A percentile compares a stretch with the other conserved stretches of the same genome.
These are phyloP conservation scores for Pseudonitzschia delicatissima DNA, from an alignment of 108 stramenopile genomes.

Conservation along the genomic window DNA sequence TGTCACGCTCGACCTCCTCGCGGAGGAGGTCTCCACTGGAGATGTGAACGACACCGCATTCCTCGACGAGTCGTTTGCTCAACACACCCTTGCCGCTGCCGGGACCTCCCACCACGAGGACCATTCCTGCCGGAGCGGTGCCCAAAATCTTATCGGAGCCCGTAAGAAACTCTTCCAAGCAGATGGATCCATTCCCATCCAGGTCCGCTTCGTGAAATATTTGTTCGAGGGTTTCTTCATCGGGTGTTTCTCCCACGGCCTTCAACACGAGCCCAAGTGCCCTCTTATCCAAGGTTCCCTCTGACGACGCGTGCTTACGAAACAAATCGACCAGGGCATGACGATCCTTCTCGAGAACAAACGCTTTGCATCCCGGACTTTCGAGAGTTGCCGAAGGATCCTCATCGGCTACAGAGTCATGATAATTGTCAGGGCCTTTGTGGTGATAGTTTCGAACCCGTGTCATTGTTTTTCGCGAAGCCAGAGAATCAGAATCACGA, in stretches of 20 bases:
- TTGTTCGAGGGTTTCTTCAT: constrained; percentile 42
- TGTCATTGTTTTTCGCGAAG: background rate
- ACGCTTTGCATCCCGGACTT: constrained; percentile 52
- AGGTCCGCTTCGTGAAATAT: constrained; percentile 61
- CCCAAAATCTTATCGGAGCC: constrained; percentile 55
- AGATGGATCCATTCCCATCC: constrained; percentile 55
- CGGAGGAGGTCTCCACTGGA: constrained; percentile 92
- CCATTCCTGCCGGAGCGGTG: constrained; percentile 70
- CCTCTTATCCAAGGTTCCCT: constrained; percentile 42
- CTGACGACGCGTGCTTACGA: constrained; percentile 31
- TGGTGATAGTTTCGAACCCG: background rate
- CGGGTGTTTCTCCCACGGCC: constrained; percentile 61
- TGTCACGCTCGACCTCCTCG: constrained; percentile 80
- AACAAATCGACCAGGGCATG: constrained; percentile 67
- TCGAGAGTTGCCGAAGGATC: background rate
- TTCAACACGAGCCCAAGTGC: constrained; percentile 48
- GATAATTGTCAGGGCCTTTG: background rate
- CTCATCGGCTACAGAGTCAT: background rate
- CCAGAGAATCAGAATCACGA: background rate
- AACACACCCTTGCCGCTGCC: constrained; percentile 94
- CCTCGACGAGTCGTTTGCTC: constrained; percentile 63
- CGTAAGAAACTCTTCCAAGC: constrained; percentile 59
- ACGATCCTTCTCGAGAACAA: constrained; percentile 59
- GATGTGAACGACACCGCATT: constrained; percentile 91
- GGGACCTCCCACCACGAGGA: constrained; percentile 94